phyloP scores from a whole-genome alignment of 345 rosid genomes.

The Cardiospermum halicacabum region DNA sequence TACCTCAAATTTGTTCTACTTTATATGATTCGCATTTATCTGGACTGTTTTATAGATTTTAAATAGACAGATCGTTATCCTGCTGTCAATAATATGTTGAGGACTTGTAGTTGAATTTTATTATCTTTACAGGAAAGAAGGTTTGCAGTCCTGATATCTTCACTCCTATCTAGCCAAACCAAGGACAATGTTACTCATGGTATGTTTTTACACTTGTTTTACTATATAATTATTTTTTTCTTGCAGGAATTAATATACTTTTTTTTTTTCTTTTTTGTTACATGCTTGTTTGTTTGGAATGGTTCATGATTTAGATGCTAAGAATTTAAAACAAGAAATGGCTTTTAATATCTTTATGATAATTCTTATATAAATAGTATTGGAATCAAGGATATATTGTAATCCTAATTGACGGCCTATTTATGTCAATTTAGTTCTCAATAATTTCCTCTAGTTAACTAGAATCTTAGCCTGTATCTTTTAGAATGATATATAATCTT shows the following conservation, averaged over 20 bases:
- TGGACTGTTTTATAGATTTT: not conserved
- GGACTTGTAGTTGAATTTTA: not conserved
- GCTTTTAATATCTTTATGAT: too few relatives aligned
- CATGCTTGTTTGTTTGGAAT: too few relatives aligned
- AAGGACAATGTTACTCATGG: constrained; percentile 73
- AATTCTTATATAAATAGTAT: too few relatives aligned
- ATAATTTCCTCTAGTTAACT: too few relatives aligned
- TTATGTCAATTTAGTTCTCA: too few relatives aligned
- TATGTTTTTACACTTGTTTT: constrained; percentile 17
- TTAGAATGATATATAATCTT: not conserved
- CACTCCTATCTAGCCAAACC: constrained; percentile 75
- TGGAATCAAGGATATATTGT: too few relatives aligned
- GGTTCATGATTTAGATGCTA: too few relatives aligned
- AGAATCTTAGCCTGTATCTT: not conserved
- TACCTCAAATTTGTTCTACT: not conserved
- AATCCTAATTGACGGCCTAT: too few relatives aligned
- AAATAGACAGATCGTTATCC: not conserved
- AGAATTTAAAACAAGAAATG: too few relatives aligned
- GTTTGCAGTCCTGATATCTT: constrained; percentile 59
- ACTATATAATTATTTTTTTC: not conserved
- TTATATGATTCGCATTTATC: not conserved
- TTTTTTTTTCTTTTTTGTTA: not conserved
- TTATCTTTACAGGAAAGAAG: constrained; percentile 48
- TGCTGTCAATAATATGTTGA: not conserved
- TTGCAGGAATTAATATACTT: not conserved